These are phyloP conservation scores for Hanseniaspora uvarum DNA, from an alignment of 1,139 yeast species.

Conservation along the genomic window DNA sequence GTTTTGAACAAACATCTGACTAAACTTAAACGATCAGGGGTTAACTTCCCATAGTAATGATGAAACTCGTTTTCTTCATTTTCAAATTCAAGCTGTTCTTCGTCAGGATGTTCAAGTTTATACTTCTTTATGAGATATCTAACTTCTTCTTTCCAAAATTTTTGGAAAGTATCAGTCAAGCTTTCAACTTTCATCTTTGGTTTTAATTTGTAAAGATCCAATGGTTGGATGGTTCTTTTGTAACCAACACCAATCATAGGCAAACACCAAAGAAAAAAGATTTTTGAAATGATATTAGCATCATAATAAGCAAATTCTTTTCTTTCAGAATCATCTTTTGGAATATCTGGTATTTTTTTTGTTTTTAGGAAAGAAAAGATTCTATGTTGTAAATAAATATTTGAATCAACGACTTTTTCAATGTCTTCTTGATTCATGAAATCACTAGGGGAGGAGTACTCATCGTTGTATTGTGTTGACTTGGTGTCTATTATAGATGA, in stretches of 20 bases:
- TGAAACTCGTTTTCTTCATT: conserved; percentile 22
- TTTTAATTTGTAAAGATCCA: conserved; percentile 38
- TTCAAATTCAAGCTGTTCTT: conserved; percentile 23
- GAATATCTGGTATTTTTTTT: conserved; percentile 15
- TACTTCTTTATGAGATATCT: conserved; percentile 22
- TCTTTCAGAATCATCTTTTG: conserved; percentile 33
- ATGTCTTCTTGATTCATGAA: conserved; percentile 29
- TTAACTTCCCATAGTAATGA: conserved; percentile 21
- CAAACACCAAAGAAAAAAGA: conserved; percentile 43
- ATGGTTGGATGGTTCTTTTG: conserved; percentile 40
- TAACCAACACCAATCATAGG: conserved; percentile 45
- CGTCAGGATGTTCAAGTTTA: conserved; percentile 20
- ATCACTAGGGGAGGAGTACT: conserved; percentile 23
- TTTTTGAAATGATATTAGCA: conserved; percentile 35
- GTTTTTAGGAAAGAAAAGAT: conserved; percentile 34
- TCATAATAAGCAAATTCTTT: conserved; percentile 32
- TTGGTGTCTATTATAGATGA: conserved; percentile 12
- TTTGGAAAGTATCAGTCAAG: conserved; percentile 33
- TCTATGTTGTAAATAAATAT: conserved; percentile 33
- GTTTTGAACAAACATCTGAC: conserved; percentile 42
- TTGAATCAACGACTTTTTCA: conserved; percentile 31
- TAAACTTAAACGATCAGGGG: conserved; percentile 33
- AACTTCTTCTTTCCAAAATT: conserved; percentile 27
- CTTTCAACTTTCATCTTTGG: conserved; percentile 35
- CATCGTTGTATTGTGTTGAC: not conserved